Evolutionary conservation across 108 stramenopile species (phyloP), one percentile per base, ranked within the genome.

Genomic region (Licmophora abbreviata): DNA sequence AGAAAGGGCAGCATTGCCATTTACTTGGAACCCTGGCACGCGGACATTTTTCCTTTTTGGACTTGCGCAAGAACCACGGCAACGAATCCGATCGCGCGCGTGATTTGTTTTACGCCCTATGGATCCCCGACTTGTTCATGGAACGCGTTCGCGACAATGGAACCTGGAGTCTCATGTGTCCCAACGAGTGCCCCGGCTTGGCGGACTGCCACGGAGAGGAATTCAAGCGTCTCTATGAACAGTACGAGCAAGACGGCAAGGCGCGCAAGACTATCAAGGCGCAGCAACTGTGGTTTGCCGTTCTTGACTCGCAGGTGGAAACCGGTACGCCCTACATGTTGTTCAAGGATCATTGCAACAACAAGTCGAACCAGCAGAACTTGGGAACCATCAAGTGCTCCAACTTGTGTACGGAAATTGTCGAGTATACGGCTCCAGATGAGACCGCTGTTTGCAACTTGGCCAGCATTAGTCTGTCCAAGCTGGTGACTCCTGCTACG

Each of bases 291-390:
- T 99, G 99, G 99, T 95, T 93, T 74, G 93, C 94, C 44, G 81
- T 99, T 64, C 68, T 99, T 63, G 94, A 95, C 65, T 79, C 89
- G 12, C 99, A 99, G 79, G 92, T 97, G 30, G 99, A 99, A 81
- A 99, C 97, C 4, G 99, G 99, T 52, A 98, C 96, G 34, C 99
- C 99, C 30, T 99, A 98, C 85, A 99, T 99, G 93, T 76, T 98
- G 54, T 99, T 79, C 91, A 99, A 99, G 85, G 99, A 99, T 66
- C 81, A 88, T 36, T 97, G 95, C 80, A 98, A 99, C 71, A 47
- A 32, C 33, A 99, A 99, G 74, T 91, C 85, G 47, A 99, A 99
- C 71, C 99, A 99, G 74, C 63, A 98, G 60, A 96, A 99, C 59
- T 68, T 98, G 54, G 99, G 99, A 24, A 96, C 94, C 31, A 99